Conservation (phyloP, 352 stramenopile species). For the Globisporangium nunn region DNA sequence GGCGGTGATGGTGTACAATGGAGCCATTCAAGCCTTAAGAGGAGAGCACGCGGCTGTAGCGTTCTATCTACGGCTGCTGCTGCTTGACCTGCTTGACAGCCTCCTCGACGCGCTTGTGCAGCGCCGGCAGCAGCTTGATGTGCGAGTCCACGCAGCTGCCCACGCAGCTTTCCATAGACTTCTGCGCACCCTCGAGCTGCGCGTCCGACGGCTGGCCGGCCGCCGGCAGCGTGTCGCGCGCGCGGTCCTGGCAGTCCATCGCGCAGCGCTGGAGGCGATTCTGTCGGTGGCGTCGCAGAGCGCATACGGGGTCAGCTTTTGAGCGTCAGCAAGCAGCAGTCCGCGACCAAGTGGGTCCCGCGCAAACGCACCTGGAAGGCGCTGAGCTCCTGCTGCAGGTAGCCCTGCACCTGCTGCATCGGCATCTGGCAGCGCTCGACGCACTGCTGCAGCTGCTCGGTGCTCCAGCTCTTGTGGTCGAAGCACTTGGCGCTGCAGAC, state of each 20-base stretch:
- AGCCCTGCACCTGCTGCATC: conserved; percentile 79
- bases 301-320: neutral
- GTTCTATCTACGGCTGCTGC: conserved; percentile 28
- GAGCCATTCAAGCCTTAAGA: neutral
- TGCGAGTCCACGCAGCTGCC: conserved; percentile 61
- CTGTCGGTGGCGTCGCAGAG: conserved; percentile 12
- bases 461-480: conserved; percentile 73
- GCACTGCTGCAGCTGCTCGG: conserved; percentile 73
- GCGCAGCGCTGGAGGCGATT: conserved; percentile 76
- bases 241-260: conserved; percentile 85
- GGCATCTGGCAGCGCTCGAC: conserved; percentile 84
- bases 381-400: conserved; percentile 80
- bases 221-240: conserved; percentile 58
- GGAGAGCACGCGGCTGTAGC: neutral
- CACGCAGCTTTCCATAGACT: conserved; percentile 75
- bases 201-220: conserved; percentile 53
- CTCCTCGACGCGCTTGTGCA: conserved; percentile 69
- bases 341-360: too few species aligned
- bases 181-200: conserved; percentile 60
- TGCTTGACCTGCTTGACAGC: conserved; percentile 68
- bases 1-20: too few species aligned
- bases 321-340: too few species aligned
- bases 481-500: conserved; percentile 85
- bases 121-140: conserved; percentile 64
- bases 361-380: conserved; percentile 47